Evolutionary conservation across 345 rosid genomes (phyloP).

Genomic region (Eucalyptus microcorys): DNA sequence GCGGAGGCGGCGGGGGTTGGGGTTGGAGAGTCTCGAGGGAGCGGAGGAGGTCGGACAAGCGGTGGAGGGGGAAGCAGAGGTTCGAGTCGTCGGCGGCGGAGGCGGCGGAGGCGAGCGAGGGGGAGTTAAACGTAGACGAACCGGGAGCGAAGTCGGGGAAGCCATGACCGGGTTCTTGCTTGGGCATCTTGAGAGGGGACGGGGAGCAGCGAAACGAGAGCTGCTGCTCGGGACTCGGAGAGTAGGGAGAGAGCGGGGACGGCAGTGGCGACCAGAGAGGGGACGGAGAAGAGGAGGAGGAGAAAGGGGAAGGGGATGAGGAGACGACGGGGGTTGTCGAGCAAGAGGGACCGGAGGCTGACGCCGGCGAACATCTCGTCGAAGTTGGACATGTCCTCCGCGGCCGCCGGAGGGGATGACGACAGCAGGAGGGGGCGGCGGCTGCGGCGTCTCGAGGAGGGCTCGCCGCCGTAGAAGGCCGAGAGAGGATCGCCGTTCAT

Average conservation of each 20-base stretch:
- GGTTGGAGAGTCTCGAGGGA: background rate
- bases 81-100: background rate
- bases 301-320: background rate
- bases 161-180: background rate
- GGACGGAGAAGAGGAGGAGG: background rate
- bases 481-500: background rate
- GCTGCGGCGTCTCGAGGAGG: background rate
- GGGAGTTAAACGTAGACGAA: background rate
- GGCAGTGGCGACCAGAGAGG: background rate
- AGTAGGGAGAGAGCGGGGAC: background rate
- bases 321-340: background rate
- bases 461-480: background rate
- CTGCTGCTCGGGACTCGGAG: background rate
- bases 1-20: background rate
- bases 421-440: background rate
- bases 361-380: slow-evolving; percentile 1
- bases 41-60: background rate
- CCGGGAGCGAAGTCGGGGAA: background rate
- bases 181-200: background rate
- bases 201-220: background rate
- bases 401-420: background rate
- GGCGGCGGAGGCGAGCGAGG: background rate
- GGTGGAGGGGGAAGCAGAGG: background rate
- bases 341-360: background rate
- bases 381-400: background rate